Evolutionary conservation across 108 stramenopile species (phyloP), one percentile per base, ranked within the genome.

Genomic region (Parietichytrium sp.): DNA sequence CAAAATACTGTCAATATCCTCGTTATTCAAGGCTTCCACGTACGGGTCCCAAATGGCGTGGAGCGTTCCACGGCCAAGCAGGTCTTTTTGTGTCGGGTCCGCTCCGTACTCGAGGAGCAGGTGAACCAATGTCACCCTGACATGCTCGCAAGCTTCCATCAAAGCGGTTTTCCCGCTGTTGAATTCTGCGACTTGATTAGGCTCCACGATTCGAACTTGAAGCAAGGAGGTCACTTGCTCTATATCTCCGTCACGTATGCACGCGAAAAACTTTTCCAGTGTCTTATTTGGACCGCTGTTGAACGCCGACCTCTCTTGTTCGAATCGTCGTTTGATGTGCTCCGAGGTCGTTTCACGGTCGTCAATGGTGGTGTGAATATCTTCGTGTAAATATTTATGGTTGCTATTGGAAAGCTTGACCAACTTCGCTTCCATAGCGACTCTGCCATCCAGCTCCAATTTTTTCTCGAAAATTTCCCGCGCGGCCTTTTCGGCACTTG

Each of bases 101-200:
- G 61, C 61, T 8, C 61, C 61, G 38, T 45, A 2, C 1, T 72
- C 61, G 6, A 72, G 61, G 61, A 72, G 61, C 61, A 72, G 36
- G 33, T 27, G 36, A 6, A 20, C 61, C 61, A 72, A 45, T 6
- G 61, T 72, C 16, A 72, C 61, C 38, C 61, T 33, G 8, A 8
- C 20, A 27, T 72, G 61, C 25, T 45, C 45, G 42, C 61, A 72
- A 25, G 61, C 61, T 42, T 25, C 61, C 61, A 72, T 72, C 15
- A 72, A 25, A n/a, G 61, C 61, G 10, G 61, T 72, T 2, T 72
- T 23, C 38, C 61, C 61, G 10, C 45, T n/a, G 45, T 72, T 72
- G 20, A 45, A 72, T 6, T 33, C 36, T 31, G 20, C 42, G 6
- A 72, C 61, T 2, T 36, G n/a, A 27, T 72, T 72, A 27, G 45